Base-by-base conservation (phyloP, 371 early-diverging fungal genomes). In the Lichtheimia hyalospora region DNA sequence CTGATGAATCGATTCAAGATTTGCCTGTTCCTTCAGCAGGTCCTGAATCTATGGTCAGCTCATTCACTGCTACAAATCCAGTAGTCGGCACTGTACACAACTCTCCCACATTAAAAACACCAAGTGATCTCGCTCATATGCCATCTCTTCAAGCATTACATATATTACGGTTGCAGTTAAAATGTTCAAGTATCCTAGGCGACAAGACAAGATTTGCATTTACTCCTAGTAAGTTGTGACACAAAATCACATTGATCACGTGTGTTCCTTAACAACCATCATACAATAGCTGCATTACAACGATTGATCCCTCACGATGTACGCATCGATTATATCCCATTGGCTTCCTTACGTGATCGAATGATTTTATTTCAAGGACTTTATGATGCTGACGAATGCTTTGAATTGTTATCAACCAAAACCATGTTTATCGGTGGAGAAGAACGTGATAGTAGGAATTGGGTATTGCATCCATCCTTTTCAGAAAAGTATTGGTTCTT, bases 371-470 rank as follows among this genome's bases (percentile, higher is more conserved):
- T 73, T 41, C 79, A 70, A 58, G 76, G 66, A 15, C 64, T 67
- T 27, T 79, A 70, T 43, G 67, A 79, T 25, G 48, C 64, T 10
- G 72, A 75, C 54, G 79, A 79, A 40, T 71, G 71, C 40, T 75
- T 79, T 49, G 71, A 83, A 28, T 54, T 68, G 1, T 52, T 83
- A 41, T 66, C 79, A 1, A 71, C 60, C 39, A 68, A 63, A 7
- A 69, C 81, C 1, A 67, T 71, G 16, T 85, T 83, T 51, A 69
- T 68, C 40, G 79, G 79, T 0, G 85, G 85, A n/a, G 80, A 81
- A 52, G 63, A 77, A 16, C 53, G 77, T 7, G 75, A 78, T 52
- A 59, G 70, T 0, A 61, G 69, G 39, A 83, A 78, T 46, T 85
- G 85, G 85, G 62, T 63, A 14, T 41, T 77, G 3, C 71, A 71